These are phyloP conservation scores for Xerophyta viscosa DNA, from an alignment of 106 monocot species.

Conservation along the genomic window DNA sequence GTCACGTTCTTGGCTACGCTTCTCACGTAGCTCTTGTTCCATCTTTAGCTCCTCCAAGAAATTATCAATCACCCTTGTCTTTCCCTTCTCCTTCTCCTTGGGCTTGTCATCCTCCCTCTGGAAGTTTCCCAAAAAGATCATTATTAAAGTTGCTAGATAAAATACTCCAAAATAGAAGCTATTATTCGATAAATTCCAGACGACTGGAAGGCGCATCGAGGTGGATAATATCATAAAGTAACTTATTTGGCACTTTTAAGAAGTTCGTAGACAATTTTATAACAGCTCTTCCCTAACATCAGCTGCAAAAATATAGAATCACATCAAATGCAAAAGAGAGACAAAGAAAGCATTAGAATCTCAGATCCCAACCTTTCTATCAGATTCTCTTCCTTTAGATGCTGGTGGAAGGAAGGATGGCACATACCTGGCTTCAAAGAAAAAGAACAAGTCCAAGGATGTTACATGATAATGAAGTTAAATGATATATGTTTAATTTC, in stretches of 20 bases:
- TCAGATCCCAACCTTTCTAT: constrained; percentile 55
- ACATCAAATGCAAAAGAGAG: neutral
- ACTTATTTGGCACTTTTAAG: too few relatives aligned
- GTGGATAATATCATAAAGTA: too few relatives aligned
- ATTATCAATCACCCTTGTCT: constrained; percentile 76
- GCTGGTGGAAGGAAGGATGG: constrained; percentile 93
- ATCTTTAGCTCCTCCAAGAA: constrained; percentile 94
- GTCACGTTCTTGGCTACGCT: constrained; percentile 84
- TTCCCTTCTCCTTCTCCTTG: constrained; percentile 95
- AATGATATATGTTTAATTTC: neutral
- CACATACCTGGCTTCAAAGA: constrained; percentile 62
- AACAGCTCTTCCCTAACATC: too few relatives aligned
- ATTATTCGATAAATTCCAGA: too few relatives aligned
- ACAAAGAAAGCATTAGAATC: neutral
- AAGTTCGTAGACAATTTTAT: too few relatives aligned
- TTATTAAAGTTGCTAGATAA: too few relatives aligned
- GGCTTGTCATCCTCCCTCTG: constrained; percentile 89
- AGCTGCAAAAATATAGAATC: too few relatives aligned
- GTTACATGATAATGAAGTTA: neutral
- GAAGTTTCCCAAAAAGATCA: constrained; percentile 14
- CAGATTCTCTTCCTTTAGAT: constrained; percentile 72
- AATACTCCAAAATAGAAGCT: too few relatives aligned
- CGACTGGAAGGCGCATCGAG: too few relatives aligned
- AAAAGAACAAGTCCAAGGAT: constrained; percentile 9
- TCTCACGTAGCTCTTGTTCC: constrained; percentile 88